Percentiles rank a stretch among this genome's conserved stretches.
Conservation (phyloP, 176 grass and related monocot species). For the Canna indica region DNA sequence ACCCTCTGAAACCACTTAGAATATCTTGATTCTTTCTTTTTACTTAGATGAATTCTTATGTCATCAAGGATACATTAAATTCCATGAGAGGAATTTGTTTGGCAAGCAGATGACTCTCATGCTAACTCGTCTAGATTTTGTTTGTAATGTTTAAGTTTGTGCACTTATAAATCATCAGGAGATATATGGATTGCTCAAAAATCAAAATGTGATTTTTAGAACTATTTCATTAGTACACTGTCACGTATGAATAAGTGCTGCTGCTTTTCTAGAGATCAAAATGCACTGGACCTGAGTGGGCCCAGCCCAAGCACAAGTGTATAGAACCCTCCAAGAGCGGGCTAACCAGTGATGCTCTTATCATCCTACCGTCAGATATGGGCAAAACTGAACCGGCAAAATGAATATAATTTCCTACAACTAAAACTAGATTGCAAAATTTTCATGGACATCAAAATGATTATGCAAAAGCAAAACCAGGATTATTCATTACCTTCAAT, state of each 20-base stretch:
- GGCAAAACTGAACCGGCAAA: not conserved
- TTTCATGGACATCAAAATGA: not conserved
- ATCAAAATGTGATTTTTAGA: too few species aligned
- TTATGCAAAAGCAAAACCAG: not conserved
- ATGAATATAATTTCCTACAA: not conserved
- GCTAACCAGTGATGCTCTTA: not conserved
- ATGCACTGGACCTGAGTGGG: not conserved
- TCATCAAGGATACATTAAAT: not conserved
- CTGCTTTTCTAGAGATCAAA: too few species aligned
- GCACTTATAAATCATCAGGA: not conserved
- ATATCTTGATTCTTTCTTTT: too few species aligned
- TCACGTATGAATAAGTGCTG: too few species aligned
- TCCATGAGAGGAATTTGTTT: not conserved
- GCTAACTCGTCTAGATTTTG: not conserved
- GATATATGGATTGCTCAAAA: not conserved
- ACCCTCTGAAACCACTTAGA: too few species aligned
- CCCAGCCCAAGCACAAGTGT: not conserved
- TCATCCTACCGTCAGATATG: not conserved
- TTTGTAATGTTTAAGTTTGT: not conserved
- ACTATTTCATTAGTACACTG: too few species aligned
- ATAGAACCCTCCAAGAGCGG: not conserved
- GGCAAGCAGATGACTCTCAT: not conserved
- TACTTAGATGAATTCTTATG: not conserved
- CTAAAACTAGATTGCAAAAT: not conserved
- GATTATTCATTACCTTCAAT: not conserved